A percentile compares a stretch with the other conserved stretches of the same genome.
Conservation (phyloP, 352 stramenopile genomes). For the Phytophthora hybrid region DNA sequence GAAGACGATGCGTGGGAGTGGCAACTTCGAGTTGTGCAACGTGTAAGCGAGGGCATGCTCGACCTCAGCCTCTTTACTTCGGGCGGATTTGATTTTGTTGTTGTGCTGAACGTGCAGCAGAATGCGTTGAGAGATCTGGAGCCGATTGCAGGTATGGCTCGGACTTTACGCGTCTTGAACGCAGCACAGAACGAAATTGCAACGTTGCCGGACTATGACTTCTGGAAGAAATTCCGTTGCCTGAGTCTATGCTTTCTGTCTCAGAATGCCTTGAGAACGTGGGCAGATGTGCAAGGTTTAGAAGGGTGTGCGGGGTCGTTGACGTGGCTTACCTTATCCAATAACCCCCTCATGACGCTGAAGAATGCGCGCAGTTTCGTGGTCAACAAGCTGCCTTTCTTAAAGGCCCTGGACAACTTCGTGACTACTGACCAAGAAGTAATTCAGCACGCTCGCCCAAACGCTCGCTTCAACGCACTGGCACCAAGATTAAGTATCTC, state of each 20-base stretch:
- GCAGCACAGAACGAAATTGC: conserved; percentile 61
- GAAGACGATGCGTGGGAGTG: conserved; percentile 39
- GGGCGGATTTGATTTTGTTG: conserved; percentile 58
- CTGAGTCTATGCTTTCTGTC: conserved; percentile 70
- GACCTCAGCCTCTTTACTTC: conserved; percentile 45
- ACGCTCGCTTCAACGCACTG: conserved; percentile 46
- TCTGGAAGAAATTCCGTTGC: conserved; percentile 61
- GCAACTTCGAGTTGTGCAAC: conserved; percentile 66
- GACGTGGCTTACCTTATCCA: conserved; percentile 65
- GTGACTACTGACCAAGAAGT: conserved; percentile 73
- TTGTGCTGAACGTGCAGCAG: conserved; percentile 68
- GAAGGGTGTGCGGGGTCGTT: conserved; percentile 47
- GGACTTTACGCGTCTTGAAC: conserved; percentile 69
- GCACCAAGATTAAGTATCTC: conserved; percentile 43
- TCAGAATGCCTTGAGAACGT: conserved; percentile 60
- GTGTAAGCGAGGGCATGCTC: conserved; percentile 46
- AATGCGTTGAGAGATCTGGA: conserved; percentile 66
- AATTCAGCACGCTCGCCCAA: conserved; percentile 55
- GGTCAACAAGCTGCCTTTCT: conserved; percentile 70
- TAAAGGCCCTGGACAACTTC: conserved; percentile 70
- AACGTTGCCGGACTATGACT: conserved; percentile 49
- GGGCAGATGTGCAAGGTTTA: conserved; percentile 60
- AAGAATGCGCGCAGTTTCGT: conserved; percentile 66
- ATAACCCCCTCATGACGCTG: conserved; percentile 69
- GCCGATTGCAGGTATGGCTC: conserved; percentile 50